Evolutionary conservation across 2,329 filamentous ascomycete species (phyloP), one percentile per base, ranked within the genome.

Genomic region (Tolypocladium amazonense): DNA sequence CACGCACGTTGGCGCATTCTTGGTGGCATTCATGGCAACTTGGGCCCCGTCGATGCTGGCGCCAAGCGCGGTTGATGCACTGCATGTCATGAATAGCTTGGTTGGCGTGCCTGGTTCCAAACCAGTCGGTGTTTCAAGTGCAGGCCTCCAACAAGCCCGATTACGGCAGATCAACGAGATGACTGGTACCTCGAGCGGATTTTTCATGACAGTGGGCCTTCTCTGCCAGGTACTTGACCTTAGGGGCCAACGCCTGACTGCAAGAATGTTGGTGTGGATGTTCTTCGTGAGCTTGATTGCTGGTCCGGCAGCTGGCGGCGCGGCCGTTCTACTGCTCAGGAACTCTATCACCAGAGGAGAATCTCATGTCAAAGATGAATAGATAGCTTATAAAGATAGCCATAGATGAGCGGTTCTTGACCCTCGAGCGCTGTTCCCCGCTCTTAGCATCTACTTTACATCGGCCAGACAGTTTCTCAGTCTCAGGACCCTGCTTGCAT

Each of bases 91-190:
- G 41, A 59, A 61, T 37, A 63, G 58, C 20, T 53, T 63, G 27
- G 37, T 59, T 14, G 59, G 57, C 12, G 58, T 58, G 4, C 60
- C 62, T 4, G 45, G 37, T n/a, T 56, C 57, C 33, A 37, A 20
- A 2, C 37, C 55, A 8, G 47, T 56, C 8, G 41, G 53, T 3
- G 55, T 61, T 6, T 45, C 60, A 1, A 38, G 25, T 45, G 8
- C 27, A 15, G 50, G 35, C 5, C 20, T 57, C 25, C 43, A 56
- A 15, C 33, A 63, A 30, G 62, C 62, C 4, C 58, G 62, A 4
- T 37, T 63, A 27, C 37, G 62, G 25, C 62, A 63, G 57, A 61
- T 63, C 39, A 63, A 63, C 55, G 62, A 63, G 56, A 62, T 63
- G 58, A 59, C 56, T 11, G 62, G 60, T n/a, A 63, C 62, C 1